phyloP scores from a whole-genome alignment of 805 yeast species.

The Metschnikowia borealis region DNA sequence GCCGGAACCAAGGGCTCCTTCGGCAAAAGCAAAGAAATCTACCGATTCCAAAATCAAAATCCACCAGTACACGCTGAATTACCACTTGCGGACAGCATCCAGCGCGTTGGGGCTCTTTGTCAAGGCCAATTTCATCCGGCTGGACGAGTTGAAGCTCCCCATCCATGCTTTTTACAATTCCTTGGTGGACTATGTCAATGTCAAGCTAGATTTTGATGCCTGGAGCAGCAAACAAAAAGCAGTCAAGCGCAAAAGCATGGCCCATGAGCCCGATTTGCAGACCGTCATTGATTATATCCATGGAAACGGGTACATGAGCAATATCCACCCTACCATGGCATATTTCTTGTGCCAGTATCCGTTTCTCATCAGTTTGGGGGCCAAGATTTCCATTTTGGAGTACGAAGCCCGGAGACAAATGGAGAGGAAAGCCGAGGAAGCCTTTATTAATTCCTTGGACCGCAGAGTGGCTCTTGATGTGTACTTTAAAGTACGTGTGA shows the following conservation, averaged over 20 bases:
- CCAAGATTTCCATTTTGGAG: slow-evolving; percentile 76
- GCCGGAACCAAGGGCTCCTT: not conserved
- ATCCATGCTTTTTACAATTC: slow-evolving; percentile 66
- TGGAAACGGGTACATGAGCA: slow-evolving; percentile 27
- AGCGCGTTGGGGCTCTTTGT: slow-evolving; percentile 52
- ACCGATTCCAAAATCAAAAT: slow-evolving; percentile 39
- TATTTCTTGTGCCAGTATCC: slow-evolving; percentile 81
- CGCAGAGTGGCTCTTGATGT: slow-evolving; percentile 60
- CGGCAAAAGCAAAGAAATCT: slow-evolving; percentile 6
- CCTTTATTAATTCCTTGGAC: slow-evolving; percentile 72
- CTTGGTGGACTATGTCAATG: slow-evolving; percentile 73
- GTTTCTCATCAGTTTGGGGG: slow-evolving; percentile 73
- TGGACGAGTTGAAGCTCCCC: slow-evolving; percentile 18
- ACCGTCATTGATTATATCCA: slow-evolving; percentile 47
- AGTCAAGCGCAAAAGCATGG: not conserved
- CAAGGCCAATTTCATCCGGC: slow-evolving; percentile 45
- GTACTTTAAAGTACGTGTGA: slow-evolving; percentile 61
- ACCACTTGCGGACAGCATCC: slow-evolving; percentile 75
- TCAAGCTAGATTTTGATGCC: slow-evolving; percentile 73
- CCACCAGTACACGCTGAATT: slow-evolving; percentile 69
- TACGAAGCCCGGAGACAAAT: slow-evolving; percentile 76
- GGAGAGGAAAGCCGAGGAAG: slow-evolving; percentile 87
- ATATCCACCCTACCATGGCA: slow-evolving; percentile 14
- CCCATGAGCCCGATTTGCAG: slow-evolving; percentile 29
- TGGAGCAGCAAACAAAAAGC: slow-evolving; percentile 50